These are phyloP conservation scores for Pseudocercospora pini-densiflorae DNA, from an alignment of 2,329 filamentous ascomycete species.

Conservation along the genomic window DNA sequence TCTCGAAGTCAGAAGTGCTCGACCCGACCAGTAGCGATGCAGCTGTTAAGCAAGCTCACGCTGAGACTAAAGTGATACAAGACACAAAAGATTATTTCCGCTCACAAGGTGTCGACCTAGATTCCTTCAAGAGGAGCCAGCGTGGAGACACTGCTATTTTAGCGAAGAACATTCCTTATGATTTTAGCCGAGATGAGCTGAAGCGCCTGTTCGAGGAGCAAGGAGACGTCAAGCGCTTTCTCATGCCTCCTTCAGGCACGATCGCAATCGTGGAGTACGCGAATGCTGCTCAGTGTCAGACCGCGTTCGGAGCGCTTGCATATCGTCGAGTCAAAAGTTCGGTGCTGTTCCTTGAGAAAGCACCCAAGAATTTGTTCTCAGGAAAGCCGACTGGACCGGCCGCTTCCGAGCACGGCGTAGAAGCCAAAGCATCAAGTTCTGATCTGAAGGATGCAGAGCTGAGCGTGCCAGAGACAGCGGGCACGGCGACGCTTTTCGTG, in stretches of 20 bases:
- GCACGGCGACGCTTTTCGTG: conserved; percentile 74
- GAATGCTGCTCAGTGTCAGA: conserved; percentile 76
- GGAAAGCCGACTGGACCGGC: conserved; percentile 27
- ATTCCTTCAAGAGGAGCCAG: conserved; percentile 84
- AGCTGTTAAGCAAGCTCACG: conserved; percentile 94
- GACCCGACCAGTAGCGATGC: conserved; percentile 96
- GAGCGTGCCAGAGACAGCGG: conserved; percentile 62
- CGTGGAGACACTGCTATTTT: conserved; percentile 86
- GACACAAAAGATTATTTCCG: conserved; percentile 93
- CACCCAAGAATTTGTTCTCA: conserved; percentile 78
- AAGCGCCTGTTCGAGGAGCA: conserved; percentile 82
- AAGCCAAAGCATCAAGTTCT: conserved; percentile 67
- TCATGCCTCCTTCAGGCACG: conserved; percentile 92
- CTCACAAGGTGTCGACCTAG: conserved; percentile 85
- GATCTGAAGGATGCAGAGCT: conserved; percentile 65
- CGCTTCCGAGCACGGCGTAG: conserved; percentile 37
- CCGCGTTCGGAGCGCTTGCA: conserved; percentile 81
- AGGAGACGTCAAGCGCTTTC: conserved; percentile 76
- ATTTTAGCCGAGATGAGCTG: conserved; percentile 78
- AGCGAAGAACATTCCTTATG: conserved; percentile 92
- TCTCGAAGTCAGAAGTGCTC: conserved; percentile 88
- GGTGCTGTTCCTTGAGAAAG: conserved; percentile 91
- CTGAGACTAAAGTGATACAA: conserved; percentile 94
- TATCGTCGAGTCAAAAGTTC: conserved; percentile 92
- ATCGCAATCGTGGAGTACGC: conserved; percentile 92